Evolutionary conservation across 2,329 filamentous ascomycete species (phyloP), one percentile per base, ranked within the genome.

Genomic region (Tolypocladium album): DNA sequence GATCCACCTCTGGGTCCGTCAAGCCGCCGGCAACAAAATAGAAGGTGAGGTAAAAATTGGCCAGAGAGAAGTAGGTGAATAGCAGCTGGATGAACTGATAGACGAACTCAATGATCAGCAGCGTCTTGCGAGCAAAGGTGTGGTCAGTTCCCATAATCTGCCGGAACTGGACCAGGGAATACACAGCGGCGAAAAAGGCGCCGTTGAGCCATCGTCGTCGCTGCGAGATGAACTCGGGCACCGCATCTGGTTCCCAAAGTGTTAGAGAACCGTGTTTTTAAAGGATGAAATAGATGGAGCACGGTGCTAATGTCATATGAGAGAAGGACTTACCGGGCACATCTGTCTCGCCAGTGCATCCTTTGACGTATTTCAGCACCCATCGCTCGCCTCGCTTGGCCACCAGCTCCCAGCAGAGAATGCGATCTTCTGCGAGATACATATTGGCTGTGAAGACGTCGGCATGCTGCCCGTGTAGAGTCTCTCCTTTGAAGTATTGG

Each of bases 401-500:
- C 0, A 99, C 94, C 65, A 99, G 76, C 79, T 99, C 94, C 89
- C 89, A 95, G 72, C 90, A 95, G 24, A 95, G 78, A 68, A 95
- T 95, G 74, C 90, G 88, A 79, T 95, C 90, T 71, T 95, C 90
- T 47, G 90, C 90, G 57, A 95, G 79, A 68, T 94, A 95, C 90
- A 95, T 95, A 73, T 99, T 99, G 42, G 94, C 92, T 0, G 93
- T 97, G 70, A 97, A 97, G 4, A 97, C 92, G 72, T 97, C 93
- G 12, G 95, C 94, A 71, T 97, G 91, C 67, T 96, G 90, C 17
- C 94, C 94, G 69, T 97, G 94, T 34, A 99, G 79, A 1, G 93
- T 97, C 75, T 99, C 94, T 65, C 95, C 95, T 79, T 97, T 97
- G 84, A 99, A 99, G 73, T 99, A 99, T 75, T 97, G 94, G 71